These are phyloP conservation scores for Coemansia sp. DNA, from an alignment of 192 early-diverging fungal species.

Conservation along the genomic window DNA sequence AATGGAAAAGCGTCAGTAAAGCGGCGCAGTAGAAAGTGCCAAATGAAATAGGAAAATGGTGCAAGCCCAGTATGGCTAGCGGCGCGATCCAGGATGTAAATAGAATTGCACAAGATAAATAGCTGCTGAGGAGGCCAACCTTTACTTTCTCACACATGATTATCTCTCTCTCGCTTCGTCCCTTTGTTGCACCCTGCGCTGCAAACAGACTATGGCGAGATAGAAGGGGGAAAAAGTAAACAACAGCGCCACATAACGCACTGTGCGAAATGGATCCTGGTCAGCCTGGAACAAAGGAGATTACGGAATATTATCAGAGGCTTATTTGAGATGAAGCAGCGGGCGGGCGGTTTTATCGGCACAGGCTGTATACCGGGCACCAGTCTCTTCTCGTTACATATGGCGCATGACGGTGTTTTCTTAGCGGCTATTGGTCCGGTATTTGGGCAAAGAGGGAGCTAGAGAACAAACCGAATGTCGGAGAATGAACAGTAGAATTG, in stretches of 20 bases:
- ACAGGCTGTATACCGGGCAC: not conserved
- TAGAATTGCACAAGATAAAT: not conserved
- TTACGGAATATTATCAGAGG: too few relatives aligned
- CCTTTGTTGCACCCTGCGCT: not conserved
- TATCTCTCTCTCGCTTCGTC: not conserved
- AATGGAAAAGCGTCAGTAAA: conserved; percentile 3
- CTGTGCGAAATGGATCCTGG: not conserved
- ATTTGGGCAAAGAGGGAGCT: not conserved
- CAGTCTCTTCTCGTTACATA: not conserved
- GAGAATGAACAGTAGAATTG: conserved; percentile 12
- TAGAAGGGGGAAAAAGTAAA: not conserved
- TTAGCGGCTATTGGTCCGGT: not conserved
- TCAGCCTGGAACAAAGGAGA: too few relatives aligned
- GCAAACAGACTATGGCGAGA: not conserved
- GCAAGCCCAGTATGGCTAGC: not conserved
- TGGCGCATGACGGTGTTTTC: not conserved
- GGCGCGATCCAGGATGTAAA: not conserved
- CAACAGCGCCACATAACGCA: not conserved
- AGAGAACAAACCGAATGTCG: conserved; percentile 1
- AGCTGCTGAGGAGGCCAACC: not conserved
- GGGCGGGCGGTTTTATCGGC: too few relatives aligned
- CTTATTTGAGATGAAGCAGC: too few relatives aligned
- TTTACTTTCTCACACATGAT: not conserved
- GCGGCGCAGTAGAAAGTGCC: conserved; percentile 1
- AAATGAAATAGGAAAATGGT: not conserved